A percentile compares a stretch with the other conserved stretches of the same genome.
Conservation (phyloP, 2,329 filamentous ascomycete species). For the Phaeophleospora eucalypticola region DNA sequence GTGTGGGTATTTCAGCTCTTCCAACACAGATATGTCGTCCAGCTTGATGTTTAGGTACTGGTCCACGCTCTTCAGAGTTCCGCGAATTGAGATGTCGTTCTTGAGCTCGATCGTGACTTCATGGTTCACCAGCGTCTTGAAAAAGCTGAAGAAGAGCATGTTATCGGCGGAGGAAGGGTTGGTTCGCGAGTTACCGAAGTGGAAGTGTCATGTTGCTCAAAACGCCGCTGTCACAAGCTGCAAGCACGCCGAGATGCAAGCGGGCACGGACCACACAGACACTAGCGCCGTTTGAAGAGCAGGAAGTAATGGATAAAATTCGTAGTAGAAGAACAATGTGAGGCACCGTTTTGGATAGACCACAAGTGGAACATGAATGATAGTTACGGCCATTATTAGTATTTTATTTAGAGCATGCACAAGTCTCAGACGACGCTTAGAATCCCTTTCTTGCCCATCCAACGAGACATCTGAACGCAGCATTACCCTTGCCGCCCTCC, state of each 20-base stretch:
- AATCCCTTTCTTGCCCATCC: slow-evolving; percentile 55
- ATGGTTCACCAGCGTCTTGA: slow-evolving; percentile 64
- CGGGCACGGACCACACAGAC: not conserved
- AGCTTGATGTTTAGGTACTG: slow-evolving; percentile 99
- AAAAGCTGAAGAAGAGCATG: slow-evolving; percentile 26
- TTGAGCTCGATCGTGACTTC: slow-evolving; percentile 98
- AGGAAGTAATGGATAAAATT: not conserved
- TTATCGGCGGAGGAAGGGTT: not conserved
- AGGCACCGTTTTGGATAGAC: not conserved
- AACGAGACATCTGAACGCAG: slow-evolving; percentile 57
- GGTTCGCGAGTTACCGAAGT: slow-evolving; percentile 1
- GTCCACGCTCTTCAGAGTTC: slow-evolving; percentile 93
- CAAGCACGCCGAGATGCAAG: not conserved
- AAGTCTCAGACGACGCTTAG: slow-evolving; percentile 5
- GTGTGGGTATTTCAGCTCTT: slow-evolving; percentile 93
- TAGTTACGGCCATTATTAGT: slow-evolving; percentile 15
- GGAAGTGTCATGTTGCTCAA: slow-evolving; percentile 6
- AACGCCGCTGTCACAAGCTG: not conserved
- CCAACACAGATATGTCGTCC: slow-evolving; percentile 87
- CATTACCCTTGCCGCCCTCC: slow-evolving; percentile 55
- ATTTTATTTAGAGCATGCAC: slow-evolving; percentile 4
- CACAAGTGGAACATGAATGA: slow-evolving; percentile 13
- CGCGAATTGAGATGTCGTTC: slow-evolving; percentile 96
- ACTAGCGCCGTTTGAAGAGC: not conserved
- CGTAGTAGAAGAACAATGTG: not conserved